These are phyloP conservation scores for Krasilnikovozyma curviuscula DNA, from an alignment of 768 basidiomycete genomes.

Conservation along the genomic window DNA sequence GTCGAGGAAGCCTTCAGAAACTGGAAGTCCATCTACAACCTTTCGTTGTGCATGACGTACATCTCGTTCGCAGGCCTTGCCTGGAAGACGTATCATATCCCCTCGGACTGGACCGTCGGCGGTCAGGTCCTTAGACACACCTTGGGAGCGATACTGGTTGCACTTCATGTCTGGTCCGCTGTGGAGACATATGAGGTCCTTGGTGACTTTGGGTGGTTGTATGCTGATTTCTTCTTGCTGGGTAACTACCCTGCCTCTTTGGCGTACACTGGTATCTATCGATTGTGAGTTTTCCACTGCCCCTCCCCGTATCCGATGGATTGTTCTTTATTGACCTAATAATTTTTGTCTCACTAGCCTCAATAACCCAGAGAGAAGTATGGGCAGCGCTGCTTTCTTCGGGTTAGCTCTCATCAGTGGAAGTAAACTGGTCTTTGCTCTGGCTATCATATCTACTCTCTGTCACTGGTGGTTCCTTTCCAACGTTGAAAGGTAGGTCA, in stretches of 20 bases:
- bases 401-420: slow-evolving; percentile 80
- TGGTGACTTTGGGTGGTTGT: slow-evolving; percentile 96
- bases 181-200: slow-evolving; percentile 79
- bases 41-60: slow-evolving; percentile 88
- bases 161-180: slow-evolving; percentile 78
- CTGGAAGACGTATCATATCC: slow-evolving; percentile 73
- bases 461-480: slow-evolving; percentile 93
- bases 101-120: slow-evolving; percentile 68
- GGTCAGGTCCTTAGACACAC: slow-evolving; percentile 73
- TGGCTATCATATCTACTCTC: slow-evolving; percentile 67
- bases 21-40: slow-evolving; percentile 84
- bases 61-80: slow-evolving; percentile 70
- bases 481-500: slow-evolving; percentile 67
- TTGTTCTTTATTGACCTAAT: slow-evolving; percentile 1
- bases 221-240: slow-evolving; percentile 80
- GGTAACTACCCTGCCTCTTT: slow-evolving; percentile 76
- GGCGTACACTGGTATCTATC: slow-evolving; percentile 92
- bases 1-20: slow-evolving; percentile 85
- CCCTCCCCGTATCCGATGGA: not conserved
- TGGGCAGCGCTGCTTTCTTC: slow-evolving; percentile 90
- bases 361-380: slow-evolving; percentile 76
- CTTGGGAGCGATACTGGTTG: slow-evolving; percentile 67
- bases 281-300: slow-evolving; percentile 31
- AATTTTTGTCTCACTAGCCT: slow-evolving; percentile 42
- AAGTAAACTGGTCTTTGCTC: slow-evolving; percentile 68